Base-by-base conservation (phyloP, 257 asterid genomes). In the Leptodermis oblonga region DNA sequence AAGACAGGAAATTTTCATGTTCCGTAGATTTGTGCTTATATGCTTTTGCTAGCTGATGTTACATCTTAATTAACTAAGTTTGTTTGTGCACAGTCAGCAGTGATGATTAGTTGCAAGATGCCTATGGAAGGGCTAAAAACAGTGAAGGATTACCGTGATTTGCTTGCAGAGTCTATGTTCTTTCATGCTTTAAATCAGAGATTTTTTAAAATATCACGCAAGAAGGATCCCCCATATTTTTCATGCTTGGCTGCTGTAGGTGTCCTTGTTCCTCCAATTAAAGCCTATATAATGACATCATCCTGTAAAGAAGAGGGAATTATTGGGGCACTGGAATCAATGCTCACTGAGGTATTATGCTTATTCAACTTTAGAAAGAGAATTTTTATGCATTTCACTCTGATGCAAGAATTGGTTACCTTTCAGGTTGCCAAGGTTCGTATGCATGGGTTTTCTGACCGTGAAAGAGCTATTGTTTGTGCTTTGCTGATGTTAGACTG, bases 111-210 rank as follows among this genome's bases (percentile, higher is more conserved):
- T 76, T 92, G 97, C 92, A 90, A 92, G 84, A 84, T 90, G 73
- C 85, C 88, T 25, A 85, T 83, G 62, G 84, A 73, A 76, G 95
- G 85, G 84, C 86, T 90, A 64, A 87, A 83, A 77, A 83, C 90
- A 2, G 92, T 89, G 86, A 87, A 85, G 82, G 97, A 89, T 70
- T 92, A 89, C 83, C 72, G 84, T 79, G 82, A 85, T 77, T 78
- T 92, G 84, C 97, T 92, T 34, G 87, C 92, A 43, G 97, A 92
- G 77, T 89, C 97, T 79, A 92, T 92, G 97, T 92, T 92, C 74
- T 92, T 92, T 62, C 97, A 87, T 78, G 97, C 97, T 78, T 73
- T 92, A 73, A 89, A 92, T 83, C 97, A 92, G 70, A 86, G 97
- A 81, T 89, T 89, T 82, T 92, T 89, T 75, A 92, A 92, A 81